phyloP scores from a whole-genome alignment of 1,139 yeast genomes.

The Kodamaea alishanica region DNA sequence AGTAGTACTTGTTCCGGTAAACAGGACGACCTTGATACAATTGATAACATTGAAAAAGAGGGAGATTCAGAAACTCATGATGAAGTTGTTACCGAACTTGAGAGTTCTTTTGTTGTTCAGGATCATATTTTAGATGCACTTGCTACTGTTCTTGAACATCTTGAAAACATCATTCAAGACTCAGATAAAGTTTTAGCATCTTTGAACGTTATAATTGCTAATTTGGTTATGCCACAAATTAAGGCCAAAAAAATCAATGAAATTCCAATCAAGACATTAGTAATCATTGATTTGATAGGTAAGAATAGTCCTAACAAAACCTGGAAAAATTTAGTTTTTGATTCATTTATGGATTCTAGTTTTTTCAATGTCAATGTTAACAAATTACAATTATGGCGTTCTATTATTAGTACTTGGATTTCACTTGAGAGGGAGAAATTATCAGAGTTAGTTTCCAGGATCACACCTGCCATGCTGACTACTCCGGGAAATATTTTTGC shows the following conservation, averaged over 20 bases:
- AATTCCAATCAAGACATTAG: slow-evolving; percentile 31
- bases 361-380: slow-evolving; percentile 36
- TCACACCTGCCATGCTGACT: slow-evolving; percentile 47
- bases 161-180: slow-evolving; percentile 48
- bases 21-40: slow-evolving; percentile 4
- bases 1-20: slow-evolving; percentile 26
- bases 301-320: slow-evolving; percentile 33
- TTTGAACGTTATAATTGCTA: slow-evolving; percentile 43
- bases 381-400: slow-evolving; percentile 45
- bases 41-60: slow-evolving; percentile 8
- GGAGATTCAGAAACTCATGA: slow-evolving; percentile 9
- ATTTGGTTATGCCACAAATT: slow-evolving; percentile 42
- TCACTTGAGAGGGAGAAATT: slow-evolving; percentile 56
- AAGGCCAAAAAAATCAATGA: slow-evolving; percentile 37
- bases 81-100: slow-evolving; percentile 3
- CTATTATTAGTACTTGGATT: slow-evolving; percentile 55
- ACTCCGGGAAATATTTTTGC: slow-evolving; percentile 60
- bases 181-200: slow-evolving; percentile 46
- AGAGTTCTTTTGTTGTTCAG: slow-evolving; percentile 11
- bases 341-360: slow-evolving; percentile 47
- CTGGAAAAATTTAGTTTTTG: slow-evolving; percentile 53
- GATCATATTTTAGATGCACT: slow-evolving; percentile 41
- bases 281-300: slow-evolving; percentile 39
- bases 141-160: slow-evolving; percentile 33
- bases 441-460: slow-evolving; percentile 48